Evolutionary conservation across 2,329 filamentous ascomycete species (phyloP).

Genomic region (Penicillium carneum): DNA sequence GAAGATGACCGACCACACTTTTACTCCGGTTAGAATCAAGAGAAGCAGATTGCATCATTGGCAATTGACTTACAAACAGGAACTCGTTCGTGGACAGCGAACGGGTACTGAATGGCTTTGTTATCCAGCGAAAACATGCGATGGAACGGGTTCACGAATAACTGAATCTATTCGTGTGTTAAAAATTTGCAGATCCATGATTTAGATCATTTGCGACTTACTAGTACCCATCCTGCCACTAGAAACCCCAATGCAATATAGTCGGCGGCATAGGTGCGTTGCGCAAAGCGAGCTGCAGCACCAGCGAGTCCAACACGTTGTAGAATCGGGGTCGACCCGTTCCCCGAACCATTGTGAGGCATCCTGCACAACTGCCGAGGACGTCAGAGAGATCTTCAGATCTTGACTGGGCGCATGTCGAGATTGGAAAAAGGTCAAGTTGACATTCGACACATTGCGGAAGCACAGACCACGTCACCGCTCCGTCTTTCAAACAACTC

Average conservation of each 20-base stretch:
- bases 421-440: slow-evolving; percentile 6
- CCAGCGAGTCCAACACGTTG: slow-evolving; percentile 52
- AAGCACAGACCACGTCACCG: slow-evolving; percentile 29
- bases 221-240: slow-evolving; percentile 64
- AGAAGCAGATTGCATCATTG: neutral
- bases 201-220: slow-evolving; percentile 26
- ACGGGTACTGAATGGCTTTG: slow-evolving; percentile 81
- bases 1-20: slow-evolving; percentile 77
- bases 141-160: slow-evolving; percentile 84
- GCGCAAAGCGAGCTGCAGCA: slow-evolving; percentile 60
- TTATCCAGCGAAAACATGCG: slow-evolving; percentile 93
- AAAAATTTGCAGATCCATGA: neutral
- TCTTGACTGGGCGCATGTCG: slow-evolving; percentile 13
- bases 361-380: slow-evolving; percentile 28
- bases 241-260: slow-evolving; percentile 80
- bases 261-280: slow-evolving; percentile 84
- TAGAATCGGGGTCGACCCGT: slow-evolving; percentile 34
- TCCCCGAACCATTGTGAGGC: slow-evolving; percentile 40
- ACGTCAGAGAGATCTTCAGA: slow-evolving; percentile 19
- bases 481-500: slow-evolving; percentile 8
- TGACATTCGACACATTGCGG: slow-evolving; percentile 12
- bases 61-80: slow-evolving; percentile 66
- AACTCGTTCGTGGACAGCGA: slow-evolving; percentile 83
- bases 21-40: slow-evolving; percentile 5
- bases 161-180: slow-evolving; percentile 61